A percentile compares a stretch with the other conserved stretches of the same genome.
phyloP scores from a whole-genome alignment of 2,329 filamentous ascomycete genomes.

The Penicillium verrucosum region DNA sequence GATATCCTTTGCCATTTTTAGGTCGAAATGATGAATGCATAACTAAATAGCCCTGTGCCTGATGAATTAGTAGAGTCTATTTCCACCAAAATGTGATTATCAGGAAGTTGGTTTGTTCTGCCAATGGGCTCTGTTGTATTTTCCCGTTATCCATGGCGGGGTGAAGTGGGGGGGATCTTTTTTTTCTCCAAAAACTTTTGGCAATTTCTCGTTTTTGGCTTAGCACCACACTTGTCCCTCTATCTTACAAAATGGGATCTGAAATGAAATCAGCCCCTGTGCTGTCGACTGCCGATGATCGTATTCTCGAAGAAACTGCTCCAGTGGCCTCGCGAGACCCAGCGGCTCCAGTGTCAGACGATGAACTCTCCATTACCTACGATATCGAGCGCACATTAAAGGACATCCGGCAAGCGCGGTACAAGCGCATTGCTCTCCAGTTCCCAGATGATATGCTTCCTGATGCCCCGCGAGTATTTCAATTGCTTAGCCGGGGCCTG shows the following conservation, averaged over 20 bases:
- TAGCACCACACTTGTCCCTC: slow-evolving; percentile 5
- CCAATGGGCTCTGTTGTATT: slow-evolving; percentile 21
- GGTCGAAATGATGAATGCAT: not conserved
- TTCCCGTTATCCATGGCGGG: slow-evolving; percentile 28
- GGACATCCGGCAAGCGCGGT: slow-evolving; percentile 70
- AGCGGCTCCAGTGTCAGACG: slow-evolving; percentile 51
- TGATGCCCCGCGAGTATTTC: slow-evolving; percentile 78
- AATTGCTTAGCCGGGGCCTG: slow-evolving; percentile 58
- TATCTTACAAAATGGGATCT: slow-evolving; percentile 23
- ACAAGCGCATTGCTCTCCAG: slow-evolving; percentile 80
- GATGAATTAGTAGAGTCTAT: not conserved
- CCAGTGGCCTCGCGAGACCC: slow-evolving; percentile 38
- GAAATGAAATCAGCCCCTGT: slow-evolving; percentile 51
- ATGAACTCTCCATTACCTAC: slow-evolving; percentile 73
- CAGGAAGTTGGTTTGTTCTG: slow-evolving; percentile 10
- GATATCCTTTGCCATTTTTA: slow-evolving; percentile 6
- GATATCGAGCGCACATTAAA: slow-evolving; percentile 76
- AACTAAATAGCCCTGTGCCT: not conserved
- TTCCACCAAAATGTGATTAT: not conserved
- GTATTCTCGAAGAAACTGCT: slow-evolving; percentile 56
- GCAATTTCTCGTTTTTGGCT: slow-evolving; percentile 13
- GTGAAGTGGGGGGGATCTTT: slow-evolving; percentile 29
- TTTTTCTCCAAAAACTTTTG: slow-evolving; percentile 17
- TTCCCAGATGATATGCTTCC: slow-evolving; percentile 91
- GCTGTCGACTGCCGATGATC: slow-evolving; percentile 61